Conservation (phyloP, 495 filamentous ascomycete species). For the Penicillium soppii region DNA sequence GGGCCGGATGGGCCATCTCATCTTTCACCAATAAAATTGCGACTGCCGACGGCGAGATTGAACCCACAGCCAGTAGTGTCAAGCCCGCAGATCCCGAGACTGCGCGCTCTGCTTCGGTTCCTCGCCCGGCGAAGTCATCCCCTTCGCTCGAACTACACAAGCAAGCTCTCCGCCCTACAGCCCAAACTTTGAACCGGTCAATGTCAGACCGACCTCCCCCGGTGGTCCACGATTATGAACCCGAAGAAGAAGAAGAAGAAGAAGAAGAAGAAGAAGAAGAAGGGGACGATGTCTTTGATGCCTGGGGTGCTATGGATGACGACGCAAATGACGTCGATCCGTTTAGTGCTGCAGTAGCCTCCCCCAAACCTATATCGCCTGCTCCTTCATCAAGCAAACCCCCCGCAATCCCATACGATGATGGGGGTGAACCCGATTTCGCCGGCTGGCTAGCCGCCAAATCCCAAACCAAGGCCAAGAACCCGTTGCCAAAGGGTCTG, state of each 20-base stretch:
- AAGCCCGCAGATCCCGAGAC: slow-evolving; percentile 31
- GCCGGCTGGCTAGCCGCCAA: slow-evolving; percentile 90
- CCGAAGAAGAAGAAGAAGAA: too few species aligned
- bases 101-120: slow-evolving; percentile 46
- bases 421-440: slow-evolving; percentile 87
- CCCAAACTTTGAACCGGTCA: slow-evolving; percentile 41
- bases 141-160: slow-evolving; percentile 40
- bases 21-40: slow-evolving; percentile 96
- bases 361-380: slow-evolving; percentile 32
- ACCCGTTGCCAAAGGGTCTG: slow-evolving; percentile 75
- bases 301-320: slow-evolving; percentile 72
- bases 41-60: slow-evolving; percentile 80
- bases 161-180: slow-evolving; percentile 38
- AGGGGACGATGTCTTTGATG: slow-evolving; percentile 59
- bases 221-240: slow-evolving; percentile 37
- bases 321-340: slow-evolving; percentile 51
- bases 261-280: too few species aligned
- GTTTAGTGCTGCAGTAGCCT: slow-evolving; percentile 43
- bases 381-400: slow-evolving; percentile 29
- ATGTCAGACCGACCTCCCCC: slow-evolving; percentile 40
- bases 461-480: slow-evolving; percentile 67
- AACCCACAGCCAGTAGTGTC: slow-evolving; percentile 43
- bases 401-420: slow-evolving; percentile 62
- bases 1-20: slow-evolving; percentile 97
- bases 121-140: slow-evolving; percentile 46